phyloP scores from a whole-genome alignment of 805 yeast species.

The Yarrowia bubula region DNA sequence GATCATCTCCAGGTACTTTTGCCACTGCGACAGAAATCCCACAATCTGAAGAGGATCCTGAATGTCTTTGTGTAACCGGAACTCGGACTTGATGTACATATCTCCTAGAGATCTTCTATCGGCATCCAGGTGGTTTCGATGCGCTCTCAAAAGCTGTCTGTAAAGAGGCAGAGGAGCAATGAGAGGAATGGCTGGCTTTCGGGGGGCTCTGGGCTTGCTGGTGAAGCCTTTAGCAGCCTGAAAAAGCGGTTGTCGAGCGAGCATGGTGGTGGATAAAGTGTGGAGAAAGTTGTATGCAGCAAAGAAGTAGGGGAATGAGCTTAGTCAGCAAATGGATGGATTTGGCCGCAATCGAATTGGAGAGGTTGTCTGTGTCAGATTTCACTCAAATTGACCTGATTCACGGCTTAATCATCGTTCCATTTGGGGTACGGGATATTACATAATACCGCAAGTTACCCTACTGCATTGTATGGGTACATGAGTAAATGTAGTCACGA shows the following conservation, averaged over 20 bases:
- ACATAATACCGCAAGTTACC: slow-evolving; percentile 9
- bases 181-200: slow-evolving; percentile 38
- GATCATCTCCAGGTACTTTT: slow-evolving; percentile 45
- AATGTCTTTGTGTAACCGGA: slow-evolving; percentile 72
- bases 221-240: slow-evolving; percentile 12
- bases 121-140: slow-evolving; percentile 57
- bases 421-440: no score
- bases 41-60: slow-evolving; percentile 93
- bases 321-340: not conserved
- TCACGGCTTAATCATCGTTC: no score
- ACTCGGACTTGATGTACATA: slow-evolving; percentile 83
- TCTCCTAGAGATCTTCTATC: slow-evolving; percentile 82
- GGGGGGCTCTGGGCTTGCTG: slow-evolving; percentile 1
- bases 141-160: slow-evolving; percentile 79
- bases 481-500: slow-evolving; percentile 9
- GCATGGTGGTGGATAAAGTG: not conserved
- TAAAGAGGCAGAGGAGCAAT: slow-evolving; percentile 81
- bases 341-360: no score
- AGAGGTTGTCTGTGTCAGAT: no score
- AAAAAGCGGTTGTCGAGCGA: not conserved
- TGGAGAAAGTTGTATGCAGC: not conserved
- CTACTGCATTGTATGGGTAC: slow-evolving; percentile 2
- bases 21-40: slow-evolving; percentile 94
- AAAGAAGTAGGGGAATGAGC: not conserved
- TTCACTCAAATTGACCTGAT: no score